Evolutionary conservation across 345 rosid genomes (phyloP), one percentile per base, ranked within the genome.

Genomic region (Theobroma cacao): DNA sequence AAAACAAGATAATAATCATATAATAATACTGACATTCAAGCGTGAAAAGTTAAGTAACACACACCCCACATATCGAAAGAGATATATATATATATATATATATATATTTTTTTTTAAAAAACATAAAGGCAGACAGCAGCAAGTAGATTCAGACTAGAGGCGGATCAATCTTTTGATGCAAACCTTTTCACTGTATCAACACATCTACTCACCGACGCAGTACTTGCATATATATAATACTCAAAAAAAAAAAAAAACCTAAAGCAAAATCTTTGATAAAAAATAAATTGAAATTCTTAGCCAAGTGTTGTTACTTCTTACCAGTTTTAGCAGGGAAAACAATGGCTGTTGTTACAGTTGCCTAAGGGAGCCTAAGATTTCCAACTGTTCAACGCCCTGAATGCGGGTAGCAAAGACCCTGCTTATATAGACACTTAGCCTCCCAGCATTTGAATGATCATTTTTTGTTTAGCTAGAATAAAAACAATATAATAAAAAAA

Each of bases 341-440:
- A 17, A 9, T 36, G 60, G 60, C 30, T 22, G 11, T 24, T 22
- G 13, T 8, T 8, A 43, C 14, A 45, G 56, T 45, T 15, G 56
- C 17, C 31, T 24, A 24, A 9, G 30, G 56, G 36, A 24, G 55
- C n/a, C n/a, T 5, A 43, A 45, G 73, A 68, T 26, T 70, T 43
- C 41, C 59, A 48, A 70, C 59, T 26, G 41, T 30, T 47, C 7
- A 26, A 47, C 24, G 24, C 58, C 24, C 52, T 28, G 7, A 13
- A 24, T 7, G 20, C 0, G 6, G 6, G 24, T 6, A 47, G 31
- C 40, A 30, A 28, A 47, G 26, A 48, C 24, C 26, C 75, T 31
- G 75, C 60, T 33, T 71, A 50, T 10, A 71, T 71, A 71, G 43
- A 48, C 33, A 31, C 30, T 71, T 71, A 28, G 38, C 74, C 26